Percentiles rank a stretch among this genome's conserved stretches.
Conservation (phyloP, 78 protist genomes). For the Planoprotostelium fungivorum region DNA sequence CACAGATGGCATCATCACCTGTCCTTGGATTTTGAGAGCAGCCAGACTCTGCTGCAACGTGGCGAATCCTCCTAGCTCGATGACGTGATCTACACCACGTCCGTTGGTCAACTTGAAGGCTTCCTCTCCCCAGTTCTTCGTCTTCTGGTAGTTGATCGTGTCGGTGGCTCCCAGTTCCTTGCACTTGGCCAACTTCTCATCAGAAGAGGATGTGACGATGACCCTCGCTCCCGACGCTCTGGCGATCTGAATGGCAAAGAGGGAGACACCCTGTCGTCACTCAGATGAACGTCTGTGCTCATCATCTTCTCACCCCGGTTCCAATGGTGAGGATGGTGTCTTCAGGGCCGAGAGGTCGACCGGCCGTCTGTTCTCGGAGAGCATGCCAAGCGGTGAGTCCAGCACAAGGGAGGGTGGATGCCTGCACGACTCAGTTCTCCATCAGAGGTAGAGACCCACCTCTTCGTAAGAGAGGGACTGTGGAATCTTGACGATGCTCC, state of each 20-base stretch:
- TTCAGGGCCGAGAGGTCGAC: not conserved
- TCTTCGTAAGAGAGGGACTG: slow-evolving; percentile 10
- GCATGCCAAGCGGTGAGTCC: slow-evolving; percentile 26
- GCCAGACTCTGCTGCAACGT: not conserved
- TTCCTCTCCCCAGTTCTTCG: slow-evolving; percentile 6
- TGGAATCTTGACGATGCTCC: slow-evolving; percentile 17
- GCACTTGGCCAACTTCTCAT: slow-evolving; percentile 6
- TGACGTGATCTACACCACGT: slow-evolving; percentile 13
- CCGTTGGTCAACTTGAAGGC: slow-evolving; percentile 13
- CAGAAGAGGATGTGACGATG: slow-evolving; percentile 12
- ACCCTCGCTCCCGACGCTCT: slow-evolving; percentile 5
- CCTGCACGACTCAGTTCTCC: not conserved
- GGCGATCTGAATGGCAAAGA: slow-evolving; percentile 19
- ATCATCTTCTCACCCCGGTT: not conserved
- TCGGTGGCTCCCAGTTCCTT: slow-evolving; percentile 3
- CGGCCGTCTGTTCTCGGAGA: not conserved
- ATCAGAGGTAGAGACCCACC: not conserved
- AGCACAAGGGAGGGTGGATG: slow-evolving; percentile 4
- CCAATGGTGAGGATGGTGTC: not conserved
- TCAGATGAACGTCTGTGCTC: not conserved
- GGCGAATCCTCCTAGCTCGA: slow-evolving; percentile 10
- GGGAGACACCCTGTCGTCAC: slow-evolving; percentile 11
- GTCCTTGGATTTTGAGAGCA: not conserved
- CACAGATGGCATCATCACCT: slow-evolving; percentile 1
- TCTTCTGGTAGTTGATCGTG: slow-evolving; percentile 1